Evolutionary conservation across 768 basidiomycete genomes (phyloP), one percentile per base, ranked within the genome.

Genomic region (Calvatia gigantea): DNA sequence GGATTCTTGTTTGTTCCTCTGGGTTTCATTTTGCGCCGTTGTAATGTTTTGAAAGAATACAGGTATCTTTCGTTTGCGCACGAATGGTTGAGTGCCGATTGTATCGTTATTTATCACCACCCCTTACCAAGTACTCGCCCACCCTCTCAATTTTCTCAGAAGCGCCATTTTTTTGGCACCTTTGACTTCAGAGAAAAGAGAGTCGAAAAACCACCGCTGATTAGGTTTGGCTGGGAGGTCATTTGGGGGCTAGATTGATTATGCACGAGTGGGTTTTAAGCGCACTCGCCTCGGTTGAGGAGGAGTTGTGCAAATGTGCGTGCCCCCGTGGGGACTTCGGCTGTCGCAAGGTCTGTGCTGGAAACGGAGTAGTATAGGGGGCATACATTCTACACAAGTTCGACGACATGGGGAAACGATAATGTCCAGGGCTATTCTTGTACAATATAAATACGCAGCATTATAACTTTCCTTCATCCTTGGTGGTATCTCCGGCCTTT

Each of bases 291-390:
- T 27, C 27, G 12, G 25, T 9, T 8, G 44, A 11, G 33, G 35
- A 29, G 4, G 75, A 83, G 75, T 77, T 76, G 80, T 72, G 70
- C 63, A 65, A 62, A 67, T 73, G 77, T 78, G 64, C 61, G 46
- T 59, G 65, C 85, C 85, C 79, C 83, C 84, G 81, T 85, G 84
- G 85, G 87, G 87, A 89, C 88, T 87, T 83, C 78, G 78, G 78
- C 85, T 80, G 75, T 71, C 81, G 87, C 85, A 71, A 89, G 88
- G 85, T 62, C 63, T 67, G 83, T 90, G 87, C 85, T 74, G 82
- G 85, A 76, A 70, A 65, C 72, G 79, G 86, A 72, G 87, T 90
- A 89, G 88, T 90, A 90, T 89, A 74, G 84, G 87, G 76, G 84
- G 88, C 86, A 68, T 58, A 90, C 84, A 89, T 76, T 51, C 61